phyloP scores from a whole-genome alignment of 2,329 filamentous ascomycete genomes.

The Talaromyces atroroseus region DNA sequence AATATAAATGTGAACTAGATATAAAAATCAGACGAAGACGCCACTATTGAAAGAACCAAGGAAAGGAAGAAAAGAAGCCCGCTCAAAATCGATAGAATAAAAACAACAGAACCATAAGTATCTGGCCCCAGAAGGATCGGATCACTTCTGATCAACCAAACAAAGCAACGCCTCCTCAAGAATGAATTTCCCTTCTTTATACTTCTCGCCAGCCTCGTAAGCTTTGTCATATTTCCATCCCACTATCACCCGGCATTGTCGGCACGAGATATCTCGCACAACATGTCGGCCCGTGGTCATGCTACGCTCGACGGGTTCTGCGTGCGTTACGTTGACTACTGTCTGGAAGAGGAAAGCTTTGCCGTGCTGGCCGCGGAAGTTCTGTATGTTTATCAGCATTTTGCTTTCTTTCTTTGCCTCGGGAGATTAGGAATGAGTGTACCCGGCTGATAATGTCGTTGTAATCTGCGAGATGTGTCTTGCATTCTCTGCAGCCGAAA shows the following conservation, averaged over 20 bases:
- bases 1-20: background rate
- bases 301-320: constrained; percentile 84
- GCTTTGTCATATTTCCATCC: constrained; percentile 99
- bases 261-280: constrained; percentile 86
- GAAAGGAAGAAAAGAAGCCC: background rate
- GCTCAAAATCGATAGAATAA: background rate
- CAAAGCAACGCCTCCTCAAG: constrained; percentile 86
- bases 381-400: constrained; percentile 48
- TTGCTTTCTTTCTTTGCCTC: too few relatives aligned
- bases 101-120: background rate
- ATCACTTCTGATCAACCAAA: constrained; percentile 34
- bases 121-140: background rate
- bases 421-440: too few relatives aligned
- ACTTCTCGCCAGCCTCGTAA: constrained; percentile 86
- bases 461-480: constrained; percentile 89
- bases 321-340: constrained; percentile 81
- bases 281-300: constrained; percentile 97
- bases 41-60: background rate
- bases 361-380: constrained; percentile 96
- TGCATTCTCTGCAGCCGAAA: constrained; percentile 91
- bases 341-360: constrained; percentile 95
- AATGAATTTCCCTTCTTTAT: constrained; percentile 98
- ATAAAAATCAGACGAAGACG: background rate
- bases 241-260: constrained; percentile 85
- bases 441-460: constrained; percentile 95